Conservation (phyloP, 129 eudicot genomes). For the Saussurea involucrata region DNA sequence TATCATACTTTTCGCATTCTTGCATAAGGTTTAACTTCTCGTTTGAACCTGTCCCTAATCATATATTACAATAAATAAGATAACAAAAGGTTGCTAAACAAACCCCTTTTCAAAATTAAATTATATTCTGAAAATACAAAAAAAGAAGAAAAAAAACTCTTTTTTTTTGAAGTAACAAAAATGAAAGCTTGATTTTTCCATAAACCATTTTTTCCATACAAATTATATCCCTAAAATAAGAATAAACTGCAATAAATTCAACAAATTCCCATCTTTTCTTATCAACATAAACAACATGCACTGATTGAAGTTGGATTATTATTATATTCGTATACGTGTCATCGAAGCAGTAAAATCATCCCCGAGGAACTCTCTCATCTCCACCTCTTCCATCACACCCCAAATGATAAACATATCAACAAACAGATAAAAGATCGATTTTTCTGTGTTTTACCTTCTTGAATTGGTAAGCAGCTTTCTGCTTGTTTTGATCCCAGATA, state of each 20-base stretch:
- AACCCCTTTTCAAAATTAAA: no score
- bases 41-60: no score
- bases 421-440: constrained; percentile 11
- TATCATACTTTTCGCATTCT: no score
- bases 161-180: no score
- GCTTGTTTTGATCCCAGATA: background rate
- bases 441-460: constrained; percentile 17
- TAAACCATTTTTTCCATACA: no score
- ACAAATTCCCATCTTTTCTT: constrained; percentile 10
- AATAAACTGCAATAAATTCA: background rate
- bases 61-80: no score
- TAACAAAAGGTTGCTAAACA: no score
- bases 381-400: constrained; percentile 31
- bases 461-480: constrained; percentile 35
- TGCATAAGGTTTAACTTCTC: no score
- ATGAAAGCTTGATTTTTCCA: no score
- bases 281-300: constrained; percentile 25
- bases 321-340: constrained; percentile 63
- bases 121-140: no score
- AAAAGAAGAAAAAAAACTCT: no score
- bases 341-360: constrained; percentile 25
- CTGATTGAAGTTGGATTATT: constrained; percentile 48
- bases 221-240: background rate
- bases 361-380: constrained; percentile 24
- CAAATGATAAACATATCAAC: background rate